Evolutionary conservation across 495 filamentous ascomycete genomes (phyloP).

Genomic region (Xylaria flabelliformis): DNA sequence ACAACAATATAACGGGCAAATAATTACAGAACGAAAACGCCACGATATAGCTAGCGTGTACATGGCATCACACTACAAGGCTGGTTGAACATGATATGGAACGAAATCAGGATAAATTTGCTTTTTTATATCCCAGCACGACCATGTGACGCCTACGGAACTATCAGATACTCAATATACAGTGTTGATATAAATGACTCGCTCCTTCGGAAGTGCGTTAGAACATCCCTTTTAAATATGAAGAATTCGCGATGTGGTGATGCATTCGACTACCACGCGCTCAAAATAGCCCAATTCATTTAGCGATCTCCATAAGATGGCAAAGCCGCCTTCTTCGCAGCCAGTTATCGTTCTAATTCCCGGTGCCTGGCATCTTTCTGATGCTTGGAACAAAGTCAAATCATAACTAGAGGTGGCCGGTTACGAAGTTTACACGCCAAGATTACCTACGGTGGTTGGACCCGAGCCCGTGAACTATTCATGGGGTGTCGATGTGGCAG

Average conservation of each 20-base stretch:
- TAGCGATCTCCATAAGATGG: neutral
- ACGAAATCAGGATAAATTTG: neutral
- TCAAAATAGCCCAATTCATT: neutral
- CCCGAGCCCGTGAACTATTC: conserved; percentile 33
- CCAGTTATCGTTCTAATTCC: conserved; percentile 49
- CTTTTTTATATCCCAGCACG: neutral
- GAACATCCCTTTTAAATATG: neutral
- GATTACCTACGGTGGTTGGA: conserved; percentile 35
- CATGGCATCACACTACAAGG: neutral
- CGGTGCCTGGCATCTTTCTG: conserved; percentile 50
- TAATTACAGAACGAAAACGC: neutral
- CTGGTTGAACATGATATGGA: neutral
- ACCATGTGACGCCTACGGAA: neutral
- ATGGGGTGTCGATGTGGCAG: conserved; percentile 30
- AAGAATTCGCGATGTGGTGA: neutral
- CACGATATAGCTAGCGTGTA: neutral
- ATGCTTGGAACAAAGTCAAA: conserved; percentile 43
- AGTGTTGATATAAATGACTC: neutral
- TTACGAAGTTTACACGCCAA: conserved; percentile 46
- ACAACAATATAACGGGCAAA: neutral
- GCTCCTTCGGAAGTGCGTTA: neutral
- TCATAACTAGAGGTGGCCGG: conserved; percentile 38
- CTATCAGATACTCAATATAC: neutral
- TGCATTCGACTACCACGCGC: neutral
- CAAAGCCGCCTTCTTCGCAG: neutral